These are phyloP conservation scores for Cyclostephanos tholiformis DNA, from an alignment of 108 stramenopile species.

Conservation along the genomic window DNA sequence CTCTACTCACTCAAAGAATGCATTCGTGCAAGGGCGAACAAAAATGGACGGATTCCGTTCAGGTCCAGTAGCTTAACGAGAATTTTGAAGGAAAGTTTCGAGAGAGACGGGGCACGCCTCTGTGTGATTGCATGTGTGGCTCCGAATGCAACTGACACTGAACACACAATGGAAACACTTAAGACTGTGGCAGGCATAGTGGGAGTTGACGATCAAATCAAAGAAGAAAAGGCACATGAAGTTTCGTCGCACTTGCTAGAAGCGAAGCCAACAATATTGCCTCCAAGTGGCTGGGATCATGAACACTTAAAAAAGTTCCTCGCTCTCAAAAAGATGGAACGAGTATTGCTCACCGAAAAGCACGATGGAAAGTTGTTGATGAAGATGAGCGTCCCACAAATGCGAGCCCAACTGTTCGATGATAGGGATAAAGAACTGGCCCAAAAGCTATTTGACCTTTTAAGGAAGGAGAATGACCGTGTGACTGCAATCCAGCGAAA, in stretches of 20 bases:
- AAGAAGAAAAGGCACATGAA: slow-evolving; percentile 39
- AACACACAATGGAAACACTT: slow-evolving; percentile 73
- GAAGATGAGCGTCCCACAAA: slow-evolving; percentile 42
- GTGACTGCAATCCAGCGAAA: slow-evolving; percentile 19
- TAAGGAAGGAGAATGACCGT: slow-evolving; percentile 39
- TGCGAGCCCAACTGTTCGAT: slow-evolving; percentile 25
- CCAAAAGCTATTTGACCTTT: slow-evolving; percentile 29
- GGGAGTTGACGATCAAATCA: slow-evolving; percentile 42
- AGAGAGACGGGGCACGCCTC: slow-evolving; percentile 49
- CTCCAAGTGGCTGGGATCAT: slow-evolving; percentile 44
- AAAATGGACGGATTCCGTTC: slow-evolving; percentile 41
- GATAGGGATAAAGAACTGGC: slow-evolving; percentile 25
- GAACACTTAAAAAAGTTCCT: slow-evolving; percentile 40
- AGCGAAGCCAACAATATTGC: background rate
- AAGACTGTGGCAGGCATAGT: slow-evolving; percentile 50
- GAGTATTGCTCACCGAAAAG: slow-evolving; percentile 29
- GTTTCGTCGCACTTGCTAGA: slow-evolving; percentile 11
- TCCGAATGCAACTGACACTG: slow-evolving; percentile 67
- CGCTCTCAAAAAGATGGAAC: slow-evolving; percentile 33
- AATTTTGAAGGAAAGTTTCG: slow-evolving; percentile 63
- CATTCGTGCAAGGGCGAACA: slow-evolving; percentile 59
- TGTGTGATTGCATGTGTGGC: slow-evolving; percentile 69
- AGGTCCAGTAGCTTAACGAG: slow-evolving; percentile 65
- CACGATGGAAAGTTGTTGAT: slow-evolving; percentile 49
- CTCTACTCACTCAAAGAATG: slow-evolving; percentile 79